These are phyloP conservation scores for Tagetes patula DNA, from an alignment of 129 eudicot species.

Conservation along the genomic window DNA sequence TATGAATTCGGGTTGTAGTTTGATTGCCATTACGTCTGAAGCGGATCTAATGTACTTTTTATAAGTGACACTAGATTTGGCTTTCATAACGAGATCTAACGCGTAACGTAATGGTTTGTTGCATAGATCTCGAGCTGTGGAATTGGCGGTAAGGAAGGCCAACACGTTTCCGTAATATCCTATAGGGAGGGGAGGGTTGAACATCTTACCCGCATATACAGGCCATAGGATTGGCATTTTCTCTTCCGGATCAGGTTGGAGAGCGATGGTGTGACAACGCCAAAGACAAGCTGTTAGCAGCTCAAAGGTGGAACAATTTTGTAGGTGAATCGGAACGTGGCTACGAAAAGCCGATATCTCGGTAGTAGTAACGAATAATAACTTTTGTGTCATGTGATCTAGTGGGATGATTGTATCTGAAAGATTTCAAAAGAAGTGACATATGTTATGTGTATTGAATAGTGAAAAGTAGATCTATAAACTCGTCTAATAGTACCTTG, in stretches of 20 bases:
- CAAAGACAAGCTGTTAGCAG: slow-evolving; percentile 1
- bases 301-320: not conserved
- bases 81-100: not conserved
- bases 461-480: too few species aligned
- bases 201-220: slow-evolving; percentile 28
- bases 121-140: not conserved
- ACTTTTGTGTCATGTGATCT: slow-evolving; percentile 28
- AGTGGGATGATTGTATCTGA: slow-evolving; percentile 10
- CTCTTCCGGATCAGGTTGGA: not conserved
- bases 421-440: too few species aligned
- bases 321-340: not conserved
- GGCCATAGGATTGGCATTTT: slow-evolving; percentile 9
- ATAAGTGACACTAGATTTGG: not conserved
- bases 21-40: not conserved
- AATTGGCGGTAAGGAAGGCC: not conserved
- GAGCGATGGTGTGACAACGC: slow-evolving; percentile 23
- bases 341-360: slow-evolving; percentile 37
- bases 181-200: slow-evolving; percentile 28
- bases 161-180: not conserved
- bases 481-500: slow-evolving; percentile 7
- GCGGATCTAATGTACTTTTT: not conserved
- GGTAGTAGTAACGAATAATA: slow-evolving; percentile 30
- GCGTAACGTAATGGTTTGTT: slow-evolving; percentile 4
- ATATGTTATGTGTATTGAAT: too few species aligned
- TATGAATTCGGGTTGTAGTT: not conserved